Evolutionary conservation across 139 green algal genomes (phyloP).

Genomic region (Gonium pectorale): DNA sequence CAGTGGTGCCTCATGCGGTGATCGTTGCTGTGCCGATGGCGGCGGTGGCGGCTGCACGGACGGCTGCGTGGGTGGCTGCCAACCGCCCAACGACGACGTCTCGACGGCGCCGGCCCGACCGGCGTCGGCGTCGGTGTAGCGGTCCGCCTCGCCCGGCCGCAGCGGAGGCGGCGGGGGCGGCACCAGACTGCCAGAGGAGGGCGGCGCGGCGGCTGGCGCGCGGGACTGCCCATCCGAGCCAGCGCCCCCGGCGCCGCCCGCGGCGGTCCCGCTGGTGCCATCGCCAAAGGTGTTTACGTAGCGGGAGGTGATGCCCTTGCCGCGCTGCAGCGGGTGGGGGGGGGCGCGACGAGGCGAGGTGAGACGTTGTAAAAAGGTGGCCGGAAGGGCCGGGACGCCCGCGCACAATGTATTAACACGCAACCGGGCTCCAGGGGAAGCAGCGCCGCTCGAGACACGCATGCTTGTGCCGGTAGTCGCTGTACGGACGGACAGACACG

Average conservation of each 20-base stretch:
- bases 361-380: no score
- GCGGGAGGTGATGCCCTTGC: slow-evolving; percentile 30
- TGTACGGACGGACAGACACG: no score
- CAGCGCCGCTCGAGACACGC: no score
- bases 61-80: not conserved
- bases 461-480: not conserved
- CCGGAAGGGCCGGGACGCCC: not conserved
- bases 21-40: not conserved
- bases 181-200: not conserved
- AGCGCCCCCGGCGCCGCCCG: no score
- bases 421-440: not conserved
- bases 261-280: not conserved
- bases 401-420: not conserved
- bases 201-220: not conserved
- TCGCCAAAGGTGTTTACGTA: slow-evolving; percentile 35
- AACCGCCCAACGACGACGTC: not conserved
- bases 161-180: slow-evolving; percentile 15
- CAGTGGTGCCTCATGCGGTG: not conserved
- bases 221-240: not conserved
- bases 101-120: not conserved
- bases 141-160: not conserved
- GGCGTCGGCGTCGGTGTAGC: not conserved
- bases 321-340: not conserved
- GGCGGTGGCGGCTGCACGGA: not conserved
- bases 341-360: no score